phyloP scores from a whole-genome alignment of 1,284 basidiomycete genomes.

The Rhodofomes roseus region DNA sequence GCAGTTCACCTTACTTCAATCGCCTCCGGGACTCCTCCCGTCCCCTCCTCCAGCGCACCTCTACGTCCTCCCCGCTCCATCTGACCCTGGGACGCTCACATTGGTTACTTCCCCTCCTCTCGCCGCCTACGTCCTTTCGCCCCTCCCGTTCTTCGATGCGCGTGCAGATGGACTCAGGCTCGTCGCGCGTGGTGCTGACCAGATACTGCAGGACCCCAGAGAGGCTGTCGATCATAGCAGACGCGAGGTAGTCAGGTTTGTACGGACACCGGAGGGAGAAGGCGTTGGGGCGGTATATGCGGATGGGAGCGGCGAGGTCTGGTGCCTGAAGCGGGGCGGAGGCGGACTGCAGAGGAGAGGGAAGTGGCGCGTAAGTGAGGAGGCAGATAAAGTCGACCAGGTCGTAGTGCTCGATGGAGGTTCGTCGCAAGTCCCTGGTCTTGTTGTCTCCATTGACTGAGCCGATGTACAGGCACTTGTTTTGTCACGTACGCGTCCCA shows the following conservation, averaged over 20 bases:
- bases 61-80: constrained; percentile 49
- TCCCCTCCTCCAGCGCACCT: constrained; percentile 42
- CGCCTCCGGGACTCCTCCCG: constrained; percentile 45
- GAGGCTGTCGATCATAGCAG: constrained; percentile 34
- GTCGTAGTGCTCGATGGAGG: constrained; percentile 68
- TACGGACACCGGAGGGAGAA: constrained; percentile 72
- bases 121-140: constrained; percentile 50
- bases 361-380: constrained; percentile 36
- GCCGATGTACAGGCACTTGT: not conserved
- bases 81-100: constrained; percentile 37
- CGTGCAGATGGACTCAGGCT: constrained; percentile 46
- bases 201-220: constrained; percentile 25
- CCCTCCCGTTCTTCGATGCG: constrained; percentile 58
- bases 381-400: constrained; percentile 42
- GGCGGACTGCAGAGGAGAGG: constrained; percentile 38
- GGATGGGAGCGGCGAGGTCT: constrained; percentile 55
- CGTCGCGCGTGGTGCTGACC: constrained; percentile 12
- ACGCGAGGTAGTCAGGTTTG: constrained; percentile 48
- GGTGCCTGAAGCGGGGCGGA: constrained; percentile 45
- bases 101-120: constrained; percentile 61
- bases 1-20: constrained; percentile 69
- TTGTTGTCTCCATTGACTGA: not conserved
- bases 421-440: constrained; percentile 18
- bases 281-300: constrained; percentile 64
- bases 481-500: constrained; percentile 44